These are phyloP conservation scores for Omphalotus guepiniiformis DNA, from an alignment of 768 basidiomycete species.

Conservation along the genomic window DNA sequence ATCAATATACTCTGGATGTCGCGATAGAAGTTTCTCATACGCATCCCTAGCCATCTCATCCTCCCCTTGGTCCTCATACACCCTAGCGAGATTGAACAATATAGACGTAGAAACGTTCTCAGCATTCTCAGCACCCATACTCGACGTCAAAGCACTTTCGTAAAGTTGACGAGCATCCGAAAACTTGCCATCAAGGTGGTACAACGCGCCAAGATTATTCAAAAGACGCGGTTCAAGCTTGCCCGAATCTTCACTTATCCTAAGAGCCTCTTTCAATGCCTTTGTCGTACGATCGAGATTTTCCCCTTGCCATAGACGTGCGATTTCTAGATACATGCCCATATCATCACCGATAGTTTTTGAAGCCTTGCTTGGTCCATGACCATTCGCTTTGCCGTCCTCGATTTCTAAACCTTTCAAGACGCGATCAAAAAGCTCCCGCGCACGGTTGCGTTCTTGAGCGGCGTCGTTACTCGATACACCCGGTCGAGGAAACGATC, in stretches of 20 bases:
- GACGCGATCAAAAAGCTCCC: slow-evolving; percentile 79
- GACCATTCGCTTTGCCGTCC: slow-evolving; percentile 44
- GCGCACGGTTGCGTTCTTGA: slow-evolving; percentile 68
- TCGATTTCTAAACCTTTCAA: slow-evolving; percentile 62
- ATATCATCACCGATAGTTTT: slow-evolving; percentile 69
- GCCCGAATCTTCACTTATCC: slow-evolving; percentile 50
- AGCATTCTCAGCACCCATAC: slow-evolving; percentile 39
- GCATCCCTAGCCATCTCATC: slow-evolving; percentile 73
- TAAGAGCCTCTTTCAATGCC: slow-evolving; percentile 70
- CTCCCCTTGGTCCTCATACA: slow-evolving; percentile 84
- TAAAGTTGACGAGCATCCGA: slow-evolving; percentile 60
- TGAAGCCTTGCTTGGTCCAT: slow-evolving; percentile 34
- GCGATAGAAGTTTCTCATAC: slow-evolving; percentile 80
- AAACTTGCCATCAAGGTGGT: slow-evolving; percentile 63
- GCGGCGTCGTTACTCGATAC: slow-evolving; percentile 68
- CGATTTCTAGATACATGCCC: slow-evolving; percentile 89
- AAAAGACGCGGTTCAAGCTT: slow-evolving; percentile 62
- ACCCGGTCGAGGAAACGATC: slow-evolving; percentile 78
- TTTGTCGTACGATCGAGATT: slow-evolving; percentile 67
- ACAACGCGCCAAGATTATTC: slow-evolving; percentile 77
- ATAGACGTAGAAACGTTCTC: slow-evolving; percentile 80
- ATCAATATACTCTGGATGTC: slow-evolving; percentile 95
- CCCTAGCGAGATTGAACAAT: slow-evolving; percentile 87
- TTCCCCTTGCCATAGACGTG: slow-evolving; percentile 83
- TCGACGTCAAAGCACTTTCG: slow-evolving; percentile 63